phyloP scores from a whole-genome alignment of 257 asterid genomes.

The Jacaranda copaia region DNA sequence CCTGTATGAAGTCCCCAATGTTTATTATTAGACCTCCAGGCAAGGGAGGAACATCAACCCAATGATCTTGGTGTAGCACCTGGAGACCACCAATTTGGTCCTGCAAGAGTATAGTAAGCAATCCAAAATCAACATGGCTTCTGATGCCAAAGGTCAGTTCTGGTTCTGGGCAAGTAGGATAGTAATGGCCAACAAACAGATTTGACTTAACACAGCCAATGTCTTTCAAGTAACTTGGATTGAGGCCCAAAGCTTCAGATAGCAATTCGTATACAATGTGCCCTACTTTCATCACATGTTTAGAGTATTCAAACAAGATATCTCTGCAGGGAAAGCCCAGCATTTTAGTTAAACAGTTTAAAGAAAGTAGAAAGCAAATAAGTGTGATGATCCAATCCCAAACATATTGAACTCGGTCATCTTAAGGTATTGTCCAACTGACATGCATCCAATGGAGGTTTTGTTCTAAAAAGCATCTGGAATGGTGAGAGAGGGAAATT shows the following conservation, averaged over 20 bases:
- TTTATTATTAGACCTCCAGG: constrained; percentile 29
- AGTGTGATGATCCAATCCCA: too few relatives aligned
- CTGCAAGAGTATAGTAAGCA: constrained; percentile 42
- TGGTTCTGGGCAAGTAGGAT: constrained; percentile 56
- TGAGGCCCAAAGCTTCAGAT: constrained; percentile 43
- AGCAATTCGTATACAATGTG: constrained; percentile 34
- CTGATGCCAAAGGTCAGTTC: constrained; percentile 47
- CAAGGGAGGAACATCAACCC: constrained; percentile 29
- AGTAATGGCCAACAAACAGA: constrained; percentile 32
- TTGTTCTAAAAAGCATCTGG: too few relatives aligned
- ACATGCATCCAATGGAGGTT: too few relatives aligned
- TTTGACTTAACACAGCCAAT: constrained; percentile 45
- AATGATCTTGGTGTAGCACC: constrained; percentile 21
- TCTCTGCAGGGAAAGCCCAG: constrained; percentile 38
- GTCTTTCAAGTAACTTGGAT: constrained; percentile 36
- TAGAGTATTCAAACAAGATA: constrained; percentile 34
- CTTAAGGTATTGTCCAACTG: too few relatives aligned
- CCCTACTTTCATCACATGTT: constrained; percentile 35
- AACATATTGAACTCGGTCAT: too few relatives aligned
- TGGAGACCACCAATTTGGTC: constrained; percentile 42
- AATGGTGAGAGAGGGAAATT: too few relatives aligned
- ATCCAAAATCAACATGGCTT: constrained; percentile 38
- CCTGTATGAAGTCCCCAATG: constrained; percentile 31
- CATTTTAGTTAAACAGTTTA: neutral
- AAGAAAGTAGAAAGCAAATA: neutral